Evolutionary conservation across 306 rosid genomes (phyloP).

Genomic region (Pueraria montana): DNA sequence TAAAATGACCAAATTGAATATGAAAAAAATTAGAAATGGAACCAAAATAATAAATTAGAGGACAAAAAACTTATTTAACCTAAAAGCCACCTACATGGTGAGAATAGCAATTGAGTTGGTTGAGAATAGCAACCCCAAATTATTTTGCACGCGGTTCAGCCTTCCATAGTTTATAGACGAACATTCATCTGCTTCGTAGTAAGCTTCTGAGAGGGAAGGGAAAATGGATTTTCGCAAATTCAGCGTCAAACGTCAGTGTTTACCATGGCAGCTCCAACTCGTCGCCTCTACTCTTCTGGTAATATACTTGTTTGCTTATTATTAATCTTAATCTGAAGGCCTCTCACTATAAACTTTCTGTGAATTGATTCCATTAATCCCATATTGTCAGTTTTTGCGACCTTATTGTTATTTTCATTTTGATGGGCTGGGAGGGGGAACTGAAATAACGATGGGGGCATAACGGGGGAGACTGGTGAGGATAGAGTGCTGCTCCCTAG

Average conservation of each 20-base stretch:
- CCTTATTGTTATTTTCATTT: neutral
- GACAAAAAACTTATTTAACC: no score
- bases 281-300: slow-evolving; percentile 47
- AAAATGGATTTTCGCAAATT: slow-evolving; percentile 48
- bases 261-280: slow-evolving; percentile 41
- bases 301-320: slow-evolving; percentile 16
- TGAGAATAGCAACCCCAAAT: no score
- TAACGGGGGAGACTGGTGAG: slow-evolving; percentile 12
- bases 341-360: neutral
- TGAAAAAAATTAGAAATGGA: no score
- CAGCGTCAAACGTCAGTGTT: slow-evolving; percentile 21
- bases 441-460: neutral
- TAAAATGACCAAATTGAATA: no score
- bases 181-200: neutral
- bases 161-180: no score
- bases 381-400: neutral
- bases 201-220: slow-evolving; percentile 1
- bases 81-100: no score
- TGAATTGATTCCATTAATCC: neutral
- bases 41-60: no score
- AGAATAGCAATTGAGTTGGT: no score
- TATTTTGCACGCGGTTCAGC: no score
- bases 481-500: neutral
- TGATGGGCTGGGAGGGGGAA: neutral
- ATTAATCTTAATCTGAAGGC: neutral